These are phyloP conservation scores for Backusella tarrabulga DNA, from an alignment of 192 early-diverging fungal genomes.

Conservation along the genomic window DNA sequence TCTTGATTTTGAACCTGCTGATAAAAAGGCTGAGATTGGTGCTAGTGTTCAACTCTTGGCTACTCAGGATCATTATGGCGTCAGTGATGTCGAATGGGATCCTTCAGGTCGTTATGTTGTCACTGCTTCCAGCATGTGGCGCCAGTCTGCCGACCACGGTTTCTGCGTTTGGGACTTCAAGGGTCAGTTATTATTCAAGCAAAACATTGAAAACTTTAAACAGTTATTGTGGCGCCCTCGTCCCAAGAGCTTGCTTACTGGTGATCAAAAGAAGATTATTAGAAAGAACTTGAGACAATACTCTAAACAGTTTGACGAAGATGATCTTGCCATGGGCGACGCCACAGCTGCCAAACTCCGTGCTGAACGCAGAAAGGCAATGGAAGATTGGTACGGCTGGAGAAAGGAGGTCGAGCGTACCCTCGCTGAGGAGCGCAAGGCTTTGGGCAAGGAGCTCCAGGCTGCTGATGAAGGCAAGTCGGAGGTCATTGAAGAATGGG, in stretches of 20 bases:
- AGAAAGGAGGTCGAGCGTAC: constrained; percentile 64
- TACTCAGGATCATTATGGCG: constrained; percentile 88
- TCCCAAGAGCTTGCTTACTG: constrained; percentile 75
- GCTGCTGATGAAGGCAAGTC: constrained; percentile 58
- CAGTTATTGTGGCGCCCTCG: constrained; percentile 96
- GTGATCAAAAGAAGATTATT: constrained; percentile 80
- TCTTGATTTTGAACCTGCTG: constrained; percentile 71
- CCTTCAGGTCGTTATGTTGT: constrained; percentile 93
- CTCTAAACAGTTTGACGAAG: constrained; percentile 84
- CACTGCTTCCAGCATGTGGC: constrained; percentile 87
- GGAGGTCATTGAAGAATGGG: constrained; percentile 79
- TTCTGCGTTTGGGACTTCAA: constrained; percentile 90
- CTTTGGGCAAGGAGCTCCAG: constrained; percentile 49
- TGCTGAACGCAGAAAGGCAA: constrained; percentile 67
- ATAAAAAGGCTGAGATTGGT: constrained; percentile 49
- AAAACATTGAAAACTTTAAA: constrained; percentile 79
- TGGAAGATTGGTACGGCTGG: constrained; percentile 86
- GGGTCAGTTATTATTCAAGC: constrained; percentile 76
- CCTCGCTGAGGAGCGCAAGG: constrained; percentile 53
- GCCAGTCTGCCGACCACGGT: constrained; percentile 80
- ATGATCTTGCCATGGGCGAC: constrained; percentile 72
- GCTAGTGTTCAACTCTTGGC: constrained; percentile 62
- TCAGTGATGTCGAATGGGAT: constrained; percentile 98
- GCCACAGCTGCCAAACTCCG: constrained; percentile 72
- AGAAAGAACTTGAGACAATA: constrained; percentile 91